Percentiles rank a stretch among this genome's conserved stretches.
phyloP scores from a whole-genome alignment of 768 basidiomycete genomes.

The Lentinula aciculospora region DNA sequence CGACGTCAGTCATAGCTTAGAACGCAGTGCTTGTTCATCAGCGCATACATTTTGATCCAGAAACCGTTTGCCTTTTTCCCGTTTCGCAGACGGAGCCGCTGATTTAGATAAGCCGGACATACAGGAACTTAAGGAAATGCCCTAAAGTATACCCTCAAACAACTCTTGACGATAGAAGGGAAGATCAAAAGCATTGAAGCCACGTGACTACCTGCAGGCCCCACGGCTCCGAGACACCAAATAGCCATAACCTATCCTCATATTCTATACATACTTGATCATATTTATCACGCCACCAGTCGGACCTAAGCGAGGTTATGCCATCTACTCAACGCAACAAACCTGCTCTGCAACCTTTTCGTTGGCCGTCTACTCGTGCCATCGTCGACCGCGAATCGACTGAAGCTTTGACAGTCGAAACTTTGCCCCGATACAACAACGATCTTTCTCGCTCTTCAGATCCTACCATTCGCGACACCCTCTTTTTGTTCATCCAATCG shows the following conservation, averaged over 20 bases:
- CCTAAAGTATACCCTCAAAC: no score
- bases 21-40: constrained; percentile 3
- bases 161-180: neutral
- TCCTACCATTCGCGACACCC: neutral
- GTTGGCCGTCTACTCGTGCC: neutral
- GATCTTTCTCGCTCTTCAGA: neutral
- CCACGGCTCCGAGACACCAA: no score
- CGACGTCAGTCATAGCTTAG: constrained; percentile 8
- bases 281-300: neutral
- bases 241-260: neutral
- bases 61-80: constrained; percentile 29
- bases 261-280: no score
- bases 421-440: neutral
- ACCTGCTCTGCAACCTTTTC: neutral
- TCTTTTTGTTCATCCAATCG: neutral
- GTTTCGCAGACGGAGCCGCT: constrained; percentile 8
- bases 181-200: no score
- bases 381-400: neutral
- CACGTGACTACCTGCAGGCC: no score
- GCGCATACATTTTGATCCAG: constrained; percentile 28
- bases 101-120: neutral
- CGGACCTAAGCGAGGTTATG: neutral
- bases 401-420: neutral
- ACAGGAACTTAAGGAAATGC: neutral
- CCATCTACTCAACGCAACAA: neutral